Evolutionary conservation across 164 flowering plant species (phyloP).

Genomic region (Chloranthus sessilifolius): DNA sequence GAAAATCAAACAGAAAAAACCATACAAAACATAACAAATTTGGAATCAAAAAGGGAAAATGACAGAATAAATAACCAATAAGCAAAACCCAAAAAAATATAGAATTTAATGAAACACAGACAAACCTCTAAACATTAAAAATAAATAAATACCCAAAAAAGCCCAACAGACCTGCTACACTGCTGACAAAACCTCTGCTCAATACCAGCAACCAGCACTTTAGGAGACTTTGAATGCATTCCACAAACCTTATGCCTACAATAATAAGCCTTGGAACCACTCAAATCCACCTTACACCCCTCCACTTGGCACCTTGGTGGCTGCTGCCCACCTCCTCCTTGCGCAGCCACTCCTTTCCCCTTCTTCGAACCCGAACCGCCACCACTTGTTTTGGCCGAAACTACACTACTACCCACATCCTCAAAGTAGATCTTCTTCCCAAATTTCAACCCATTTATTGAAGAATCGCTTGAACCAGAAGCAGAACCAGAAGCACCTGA

Average conservation of each 20-base stretch:
- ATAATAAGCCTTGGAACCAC: slow-evolving; percentile 79
- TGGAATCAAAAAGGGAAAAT: not conserved
- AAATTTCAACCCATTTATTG: slow-evolving; percentile 60
- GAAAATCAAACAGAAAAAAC: not conserved
- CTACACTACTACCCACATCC: slow-evolving; percentile 41
- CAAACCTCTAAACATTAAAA: not conserved
- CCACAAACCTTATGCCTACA: slow-evolving; percentile 91
- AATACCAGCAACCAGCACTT: slow-evolving; percentile 60
- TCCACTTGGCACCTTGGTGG: slow-evolving; percentile 91
- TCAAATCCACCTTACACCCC: slow-evolving; percentile 79
- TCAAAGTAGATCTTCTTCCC: slow-evolving; percentile 80
- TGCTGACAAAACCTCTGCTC: slow-evolving; percentile 89
- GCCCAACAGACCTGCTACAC: slow-evolving; percentile 65
- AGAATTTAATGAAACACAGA: not conserved
- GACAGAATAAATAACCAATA: not conserved
- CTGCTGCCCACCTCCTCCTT: slow-evolving; percentile 32
- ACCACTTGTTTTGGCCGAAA: slow-evolving; percentile 25
- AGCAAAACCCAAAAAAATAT: not conserved
- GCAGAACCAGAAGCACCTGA: slow-evolving; percentile 36
- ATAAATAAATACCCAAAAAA: not conserved
- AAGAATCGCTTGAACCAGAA: slow-evolving; percentile 40
- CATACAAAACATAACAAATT: not conserved
- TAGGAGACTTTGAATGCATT: slow-evolving; percentile 72
- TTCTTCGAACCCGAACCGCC: slow-evolving; percentile 29
- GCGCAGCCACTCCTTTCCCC: slow-evolving; percentile 35